Conservation (phyloP, 805 yeast species). For the Saccharomycopsis malanga region DNA sequence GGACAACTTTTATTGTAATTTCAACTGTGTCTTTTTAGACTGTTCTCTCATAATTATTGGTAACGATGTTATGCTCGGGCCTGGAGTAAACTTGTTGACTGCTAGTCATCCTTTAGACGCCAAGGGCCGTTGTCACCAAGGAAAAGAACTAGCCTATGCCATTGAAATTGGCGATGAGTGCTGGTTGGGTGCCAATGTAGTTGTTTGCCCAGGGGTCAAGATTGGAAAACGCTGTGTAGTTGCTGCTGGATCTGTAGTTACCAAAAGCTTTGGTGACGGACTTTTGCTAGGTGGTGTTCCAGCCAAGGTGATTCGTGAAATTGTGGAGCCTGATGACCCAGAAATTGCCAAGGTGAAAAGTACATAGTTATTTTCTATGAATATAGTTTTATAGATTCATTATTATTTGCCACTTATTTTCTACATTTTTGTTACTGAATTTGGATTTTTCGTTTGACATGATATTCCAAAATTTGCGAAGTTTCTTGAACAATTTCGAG, state of each 20-base stretch:
- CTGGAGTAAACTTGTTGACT: constrained; percentile 50
- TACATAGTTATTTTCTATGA: too few species aligned
- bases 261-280: constrained; percentile 42
- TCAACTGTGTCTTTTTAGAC: constrained; percentile 48
- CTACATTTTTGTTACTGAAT: too few species aligned
- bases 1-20: constrained; percentile 52
- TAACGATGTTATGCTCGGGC: constrained; percentile 52
- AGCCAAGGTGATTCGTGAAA: constrained; percentile 37
- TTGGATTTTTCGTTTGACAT: too few species aligned
- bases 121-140: constrained; percentile 29
- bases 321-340: not conserved
- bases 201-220: constrained; percentile 57
- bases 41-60: constrained; percentile 57
- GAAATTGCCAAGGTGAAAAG: not conserved
- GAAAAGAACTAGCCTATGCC: constrained; percentile 48
- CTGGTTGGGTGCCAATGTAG: constrained; percentile 57
- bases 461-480: too few species aligned
- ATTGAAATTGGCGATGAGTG: constrained; percentile 56
- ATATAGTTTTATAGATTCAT: too few species aligned
- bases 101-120: constrained; percentile 62
- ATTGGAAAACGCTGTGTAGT: constrained; percentile 56
- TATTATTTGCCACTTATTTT: too few species aligned
- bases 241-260: constrained; percentile 65
- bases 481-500: too few species aligned
- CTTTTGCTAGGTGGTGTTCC: constrained; percentile 59